Base-by-base conservation (phyloP, 441 rosid species). In the Brassica hybrid region DNA sequence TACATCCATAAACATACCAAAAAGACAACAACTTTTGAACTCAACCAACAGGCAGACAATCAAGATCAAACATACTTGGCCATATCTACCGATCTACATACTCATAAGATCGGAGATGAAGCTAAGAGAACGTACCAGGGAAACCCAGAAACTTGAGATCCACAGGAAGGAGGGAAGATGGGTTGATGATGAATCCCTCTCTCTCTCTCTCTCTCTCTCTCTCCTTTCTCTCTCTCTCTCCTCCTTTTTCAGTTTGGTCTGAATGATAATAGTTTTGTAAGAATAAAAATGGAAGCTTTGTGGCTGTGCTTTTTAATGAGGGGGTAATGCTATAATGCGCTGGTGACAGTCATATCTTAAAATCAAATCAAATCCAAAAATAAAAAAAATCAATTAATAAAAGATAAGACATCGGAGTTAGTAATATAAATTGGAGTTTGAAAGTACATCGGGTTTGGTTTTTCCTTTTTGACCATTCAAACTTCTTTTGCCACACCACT, bases 151-250 rank as follows among this genome's bases (percentile, higher is more conserved):
- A 73, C 5, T 10, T 2, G 4, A 57, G 76, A 79, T 65, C 48
- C 62, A 69, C 67, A 61, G 70, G 71, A 61, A 34, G 66, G 30
- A 65, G 23, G 13, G 58, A 30, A 65, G 58, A 65, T 65, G 67
- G 45, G 27, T 75, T 75, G 80, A 75, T 77, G 81, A 79, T 69
- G 79, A 75, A 65, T 67, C 59, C 54, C 43, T 50, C 3, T 32
- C 52, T 66, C 12, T 79, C 62, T 56, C 59, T 67, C 32, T 43
- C 7, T 27, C 70, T 27, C 70, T 36, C 43, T 41, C 12, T 38
- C 48, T 41, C 11, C n/a, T 9, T 11, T 13, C 50, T 65, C 9
- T 75, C 62, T 43, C 60, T 67, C 23, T 45, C 12, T 32, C 67
- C 19, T 52, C 57, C 16, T 64, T 73, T 61, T 52, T 13, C 10